Evolutionary conservation across 352 stramenopile genomes (phyloP).

Genomic region (Phytophthora ohioensis): DNA sequence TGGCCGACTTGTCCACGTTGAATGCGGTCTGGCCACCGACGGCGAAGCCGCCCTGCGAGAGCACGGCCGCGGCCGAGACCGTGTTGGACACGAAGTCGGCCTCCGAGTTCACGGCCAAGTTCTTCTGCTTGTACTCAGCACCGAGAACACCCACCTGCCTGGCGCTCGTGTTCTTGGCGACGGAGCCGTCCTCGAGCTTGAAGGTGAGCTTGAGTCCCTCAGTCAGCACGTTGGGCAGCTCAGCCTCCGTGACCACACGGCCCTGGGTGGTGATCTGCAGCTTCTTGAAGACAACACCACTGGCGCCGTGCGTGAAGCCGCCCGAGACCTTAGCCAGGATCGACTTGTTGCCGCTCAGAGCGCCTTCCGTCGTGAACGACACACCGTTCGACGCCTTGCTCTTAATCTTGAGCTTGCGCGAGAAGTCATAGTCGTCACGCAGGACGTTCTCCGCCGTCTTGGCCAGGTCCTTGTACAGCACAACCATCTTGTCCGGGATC

Average conservation of each 20-base stretch:
- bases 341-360: constrained; percentile 82
- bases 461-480: constrained; percentile 85
- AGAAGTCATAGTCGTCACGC: constrained; percentile 83
- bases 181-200: constrained; percentile 85
- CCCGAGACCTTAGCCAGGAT: constrained; percentile 86
- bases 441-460: constrained; percentile 84
- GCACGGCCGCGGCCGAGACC: constrained; percentile 59
- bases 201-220: constrained; percentile 83
- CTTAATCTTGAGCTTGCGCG: constrained; percentile 86
- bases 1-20: constrained; percentile 83
- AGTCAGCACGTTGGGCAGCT: constrained; percentile 81
- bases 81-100: constrained; percentile 81
- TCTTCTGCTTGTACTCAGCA: constrained; percentile 82
- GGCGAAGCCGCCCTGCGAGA: constrained; percentile 72
- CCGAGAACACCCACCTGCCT: constrained; percentile 81
- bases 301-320: constrained; percentile 75
- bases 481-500: constrained; percentile 49
- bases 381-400: constrained; percentile 81
- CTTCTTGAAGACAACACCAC: constrained; percentile 86
- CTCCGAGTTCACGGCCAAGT: constrained; percentile 77
- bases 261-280: constrained; percentile 87
- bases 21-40: constrained; percentile 78
- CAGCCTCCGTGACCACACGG: constrained; percentile 78
- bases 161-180: constrained; percentile 76
- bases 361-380: constrained; percentile 78